phyloP scores from a whole-genome alignment of 140 eudicot species.

The Erigeron philadelphicus region DNA sequence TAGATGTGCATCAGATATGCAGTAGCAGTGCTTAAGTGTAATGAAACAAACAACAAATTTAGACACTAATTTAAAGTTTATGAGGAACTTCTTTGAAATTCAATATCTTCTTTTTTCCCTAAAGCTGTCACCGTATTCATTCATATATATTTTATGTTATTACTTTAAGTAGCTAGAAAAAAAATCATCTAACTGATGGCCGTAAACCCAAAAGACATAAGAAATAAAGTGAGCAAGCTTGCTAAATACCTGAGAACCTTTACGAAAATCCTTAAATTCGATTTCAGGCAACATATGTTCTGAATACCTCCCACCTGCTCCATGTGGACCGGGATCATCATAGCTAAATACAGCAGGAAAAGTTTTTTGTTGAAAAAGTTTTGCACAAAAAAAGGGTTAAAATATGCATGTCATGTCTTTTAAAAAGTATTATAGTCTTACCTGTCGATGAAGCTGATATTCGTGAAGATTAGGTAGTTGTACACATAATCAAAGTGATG shows the following conservation, averaged over 20 bases:
- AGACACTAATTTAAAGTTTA: background rate
- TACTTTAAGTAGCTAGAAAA: background rate
- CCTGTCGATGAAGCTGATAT: constrained; percentile 65
- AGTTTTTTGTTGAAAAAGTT: background rate
- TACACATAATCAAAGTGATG: constrained; percentile 57
- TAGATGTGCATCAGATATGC: background rate
- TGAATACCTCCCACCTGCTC: constrained; percentile 54
- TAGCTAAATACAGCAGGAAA: constrained; percentile 32
- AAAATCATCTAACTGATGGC: background rate
- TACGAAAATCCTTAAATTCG: constrained; percentile 46
- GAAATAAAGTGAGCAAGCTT: constrained; percentile 7
- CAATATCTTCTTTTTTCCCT: background rate
- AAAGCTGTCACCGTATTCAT: background rate
- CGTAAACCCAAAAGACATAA: background rate
- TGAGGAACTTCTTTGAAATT: background rate
- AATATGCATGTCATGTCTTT: background rate
- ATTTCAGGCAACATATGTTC: constrained; percentile 66
- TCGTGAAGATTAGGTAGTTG: constrained; percentile 58
- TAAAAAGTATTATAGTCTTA: constrained; percentile 29
- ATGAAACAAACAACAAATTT: background rate
- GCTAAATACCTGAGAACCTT: constrained; percentile 59
- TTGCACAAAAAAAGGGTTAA: background rate
- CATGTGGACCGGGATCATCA: constrained; percentile 68
- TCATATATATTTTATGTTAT: constrained; percentile 5
- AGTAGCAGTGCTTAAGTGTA: background rate